These are phyloP conservation scores for Nadsonia commutata DNA, from an alignment of 1,139 yeast genomes.

Conservation along the genomic window DNA sequence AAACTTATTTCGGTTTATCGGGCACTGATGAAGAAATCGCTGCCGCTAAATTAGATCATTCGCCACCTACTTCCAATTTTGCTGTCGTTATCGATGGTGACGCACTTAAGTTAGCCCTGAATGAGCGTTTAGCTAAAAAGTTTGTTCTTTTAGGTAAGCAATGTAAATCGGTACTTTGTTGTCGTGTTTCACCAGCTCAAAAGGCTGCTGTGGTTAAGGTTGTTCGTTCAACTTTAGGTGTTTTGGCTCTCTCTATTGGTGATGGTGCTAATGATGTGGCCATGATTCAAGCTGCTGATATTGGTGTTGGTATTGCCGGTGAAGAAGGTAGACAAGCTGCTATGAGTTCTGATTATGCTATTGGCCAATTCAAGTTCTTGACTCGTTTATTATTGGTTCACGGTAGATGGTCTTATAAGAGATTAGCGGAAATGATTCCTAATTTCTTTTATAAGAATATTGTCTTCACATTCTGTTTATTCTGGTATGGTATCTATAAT, in stretches of 20 bases:
- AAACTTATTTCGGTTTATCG: conserved; percentile 44
- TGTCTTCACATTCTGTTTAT: conserved; percentile 71
- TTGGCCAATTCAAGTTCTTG: conserved; percentile 84
- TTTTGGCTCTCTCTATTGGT: conserved; percentile 87
- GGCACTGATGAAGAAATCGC: conserved; percentile 49
- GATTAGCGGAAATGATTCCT: conserved; percentile 90
- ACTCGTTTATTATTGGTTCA: conserved; percentile 71
- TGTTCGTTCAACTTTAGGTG: conserved; percentile 68
- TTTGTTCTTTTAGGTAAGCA: conserved; percentile 80
- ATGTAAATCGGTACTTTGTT: conserved; percentile 85
- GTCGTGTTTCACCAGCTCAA: conserved; percentile 95
- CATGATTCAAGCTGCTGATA: conserved; percentile 96
- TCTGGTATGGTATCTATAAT: conserved; percentile 83
- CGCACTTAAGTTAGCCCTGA: conserved; percentile 61
- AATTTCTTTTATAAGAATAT: conserved; percentile 86
- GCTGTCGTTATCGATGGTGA: conserved; percentile 92
- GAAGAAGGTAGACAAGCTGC: conserved; percentile 98
- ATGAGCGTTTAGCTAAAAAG: conserved; percentile 46
- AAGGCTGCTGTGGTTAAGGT: conserved; percentile 90
- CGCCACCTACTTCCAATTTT: conserved; percentile 59
- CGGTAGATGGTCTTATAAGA: conserved; percentile 91
- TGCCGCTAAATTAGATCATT: conserved; percentile 53
- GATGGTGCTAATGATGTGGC: conserved; percentile 98
- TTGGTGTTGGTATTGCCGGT: conserved; percentile 97
- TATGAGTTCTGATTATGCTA: conserved; percentile 93